phyloP scores from a whole-genome alignment of 2,329 filamentous ascomycete genomes.

The Colletotrichum eleusines region DNA sequence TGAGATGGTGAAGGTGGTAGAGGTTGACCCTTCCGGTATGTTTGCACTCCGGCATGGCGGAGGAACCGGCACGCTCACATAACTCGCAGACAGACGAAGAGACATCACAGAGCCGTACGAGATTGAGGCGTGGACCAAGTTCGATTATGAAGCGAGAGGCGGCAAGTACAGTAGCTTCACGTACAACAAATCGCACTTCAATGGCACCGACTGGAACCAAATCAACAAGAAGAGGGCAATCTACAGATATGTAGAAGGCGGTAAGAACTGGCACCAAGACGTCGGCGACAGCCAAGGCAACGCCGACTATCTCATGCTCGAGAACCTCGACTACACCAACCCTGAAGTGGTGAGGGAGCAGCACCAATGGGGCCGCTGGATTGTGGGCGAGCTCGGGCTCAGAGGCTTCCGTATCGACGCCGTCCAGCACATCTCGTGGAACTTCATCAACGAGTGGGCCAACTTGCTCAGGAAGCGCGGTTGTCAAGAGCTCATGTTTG shows the following conservation, averaged over 20 bases:
- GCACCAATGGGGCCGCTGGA: slow-evolving; percentile 36
- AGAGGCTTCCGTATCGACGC: slow-evolving; percentile 35
- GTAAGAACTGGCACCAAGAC: slow-evolving; percentile 40
- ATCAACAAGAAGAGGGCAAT: slow-evolving; percentile 34
- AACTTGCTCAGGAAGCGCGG: slow-evolving; percentile 20
- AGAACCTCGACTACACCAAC: slow-evolving; percentile 39
- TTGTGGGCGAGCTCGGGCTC: slow-evolving; percentile 32
- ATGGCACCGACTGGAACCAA: slow-evolving; percentile 40
- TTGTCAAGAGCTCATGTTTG: slow-evolving; percentile 28
- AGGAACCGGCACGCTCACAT: not conserved
- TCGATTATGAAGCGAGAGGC: slow-evolving; percentile 30
- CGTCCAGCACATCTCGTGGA: slow-evolving; percentile 41
- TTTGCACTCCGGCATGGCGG: not conserved
- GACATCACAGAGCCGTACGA: slow-evolving; percentile 36
- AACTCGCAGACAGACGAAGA: slow-evolving; percentile 25
- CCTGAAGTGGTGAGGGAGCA: slow-evolving; percentile 35
- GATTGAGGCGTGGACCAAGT: slow-evolving; percentile 38
- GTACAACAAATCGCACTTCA: slow-evolving; percentile 40
- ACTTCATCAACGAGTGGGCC: slow-evolving; percentile 37
- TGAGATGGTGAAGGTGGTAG: slow-evolving; percentile 36
- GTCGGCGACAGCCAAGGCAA: slow-evolving; percentile 37
- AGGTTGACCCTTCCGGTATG: slow-evolving; percentile 32
- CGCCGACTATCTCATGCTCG: slow-evolving; percentile 38
- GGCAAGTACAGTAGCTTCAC: slow-evolving; percentile 39
- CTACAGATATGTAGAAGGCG: slow-evolving; percentile 36